These are phyloP conservation scores for Mycena leptocephala DNA, from an alignment of 768 basidiomycete genomes.

Conservation along the genomic window DNA sequence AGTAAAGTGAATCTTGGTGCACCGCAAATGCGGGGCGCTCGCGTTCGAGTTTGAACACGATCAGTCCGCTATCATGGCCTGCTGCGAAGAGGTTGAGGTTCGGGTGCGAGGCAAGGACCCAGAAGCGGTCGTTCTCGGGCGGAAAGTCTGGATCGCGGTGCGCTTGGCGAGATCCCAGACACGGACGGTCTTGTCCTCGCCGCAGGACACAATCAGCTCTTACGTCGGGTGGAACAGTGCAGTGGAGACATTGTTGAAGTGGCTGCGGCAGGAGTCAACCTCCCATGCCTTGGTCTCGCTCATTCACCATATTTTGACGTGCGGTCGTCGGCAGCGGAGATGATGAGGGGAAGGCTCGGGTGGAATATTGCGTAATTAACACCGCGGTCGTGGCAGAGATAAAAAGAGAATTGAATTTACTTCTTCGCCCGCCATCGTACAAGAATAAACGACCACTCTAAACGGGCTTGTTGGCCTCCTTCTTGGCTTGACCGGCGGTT, in stretches of 20 bases:
- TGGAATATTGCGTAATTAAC: conserved; percentile 99
- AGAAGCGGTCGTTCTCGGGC: too few relatives aligned
- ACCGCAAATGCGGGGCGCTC: conserved; percentile 97
- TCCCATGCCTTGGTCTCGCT: conserved; percentile 99
- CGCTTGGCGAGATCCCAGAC: conserved; percentile 98
- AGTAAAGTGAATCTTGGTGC: conserved; percentile 93
- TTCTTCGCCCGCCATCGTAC: too few relatives aligned
- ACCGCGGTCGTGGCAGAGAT: conserved; percentile 95
- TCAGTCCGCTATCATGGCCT: too few relatives aligned
- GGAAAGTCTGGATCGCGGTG: too few relatives aligned
- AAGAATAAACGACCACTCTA: too few relatives aligned
- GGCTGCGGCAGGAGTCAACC: conserved; percentile 98
- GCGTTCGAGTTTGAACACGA: conserved; percentile 99
- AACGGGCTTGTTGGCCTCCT: too few relatives aligned
- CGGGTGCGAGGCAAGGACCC: too few relatives aligned
- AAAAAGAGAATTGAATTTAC: too few relatives aligned
- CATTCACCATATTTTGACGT: conserved; percentile 99
- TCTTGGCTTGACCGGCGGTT: too few relatives aligned
- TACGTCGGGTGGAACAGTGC: conserved; percentile 98
- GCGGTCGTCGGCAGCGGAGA: conserved; percentile 97
- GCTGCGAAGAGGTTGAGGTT: too few relatives aligned
- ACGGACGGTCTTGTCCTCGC: conserved; percentile 99
- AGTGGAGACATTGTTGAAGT: conserved; percentile 98
- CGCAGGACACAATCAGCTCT: conserved; percentile 96
- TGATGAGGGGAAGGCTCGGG: conserved; percentile 94